Evolutionary conservation across 2,329 filamentous ascomycete species (phyloP).

Genomic region (Pseudogymnoascus sp.): DNA sequence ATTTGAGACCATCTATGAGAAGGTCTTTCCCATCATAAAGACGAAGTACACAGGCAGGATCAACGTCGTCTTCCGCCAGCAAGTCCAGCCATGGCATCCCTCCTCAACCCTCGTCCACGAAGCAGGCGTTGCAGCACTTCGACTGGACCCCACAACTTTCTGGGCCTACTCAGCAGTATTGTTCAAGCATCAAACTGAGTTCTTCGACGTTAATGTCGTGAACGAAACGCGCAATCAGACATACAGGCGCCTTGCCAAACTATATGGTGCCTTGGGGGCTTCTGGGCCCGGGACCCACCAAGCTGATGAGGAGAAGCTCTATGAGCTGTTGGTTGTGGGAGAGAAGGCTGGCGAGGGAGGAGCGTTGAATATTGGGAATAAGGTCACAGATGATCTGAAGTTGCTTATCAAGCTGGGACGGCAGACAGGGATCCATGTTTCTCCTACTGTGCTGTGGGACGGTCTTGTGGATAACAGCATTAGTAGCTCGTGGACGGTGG

Average conservation of each 20-base stretch:
- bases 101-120: constrained; percentile 75
- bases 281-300: neutral
- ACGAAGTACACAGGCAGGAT: constrained; percentile 51
- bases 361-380: constrained; percentile 68
- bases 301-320: constrained; percentile 61
- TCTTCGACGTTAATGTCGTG: constrained; percentile 78
- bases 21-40: constrained; percentile 56
- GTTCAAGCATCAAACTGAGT: constrained; percentile 58
- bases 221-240: constrained; percentile 78
- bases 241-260: constrained; percentile 66
- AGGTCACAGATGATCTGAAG: constrained; percentile 78
- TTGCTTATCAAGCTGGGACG: constrained; percentile 71
- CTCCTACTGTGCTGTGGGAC: constrained; percentile 82
- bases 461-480: constrained; percentile 74
- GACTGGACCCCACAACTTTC: constrained; percentile 60
- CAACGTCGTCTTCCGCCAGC: constrained; percentile 77
- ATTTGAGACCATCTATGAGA: constrained; percentile 66
- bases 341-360: constrained; percentile 60
- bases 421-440: constrained; percentile 77
- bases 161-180: constrained; percentile 68
- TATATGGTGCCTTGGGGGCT: constrained; percentile 55
- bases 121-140: constrained; percentile 72
- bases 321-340: constrained; percentile 57
- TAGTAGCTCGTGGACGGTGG: constrained; percentile 65
- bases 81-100: constrained; percentile 93